phyloP scores from a whole-genome alignment of 2,329 filamentous ascomycete species.

The Beauveria rudraprayagi region DNA sequence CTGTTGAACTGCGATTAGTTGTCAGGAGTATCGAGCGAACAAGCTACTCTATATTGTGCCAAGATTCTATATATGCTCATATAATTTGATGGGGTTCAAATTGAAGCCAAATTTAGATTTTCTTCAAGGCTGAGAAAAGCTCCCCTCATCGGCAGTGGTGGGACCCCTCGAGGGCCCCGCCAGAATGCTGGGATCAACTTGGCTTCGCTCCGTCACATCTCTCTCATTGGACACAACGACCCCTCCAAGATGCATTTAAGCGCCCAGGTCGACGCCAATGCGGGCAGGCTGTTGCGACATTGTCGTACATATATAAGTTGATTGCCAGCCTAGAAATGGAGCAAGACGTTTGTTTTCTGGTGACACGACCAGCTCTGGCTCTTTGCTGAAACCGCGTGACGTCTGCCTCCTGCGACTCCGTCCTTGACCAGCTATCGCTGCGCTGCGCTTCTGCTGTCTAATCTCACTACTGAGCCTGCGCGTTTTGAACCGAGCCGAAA shows the following conservation, averaged over 20 bases:
- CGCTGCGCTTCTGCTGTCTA: neutral
- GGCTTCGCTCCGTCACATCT: neutral
- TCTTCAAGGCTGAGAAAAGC: neutral
- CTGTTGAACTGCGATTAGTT: too few species aligned
- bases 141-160: neutral
- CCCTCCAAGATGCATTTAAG: constrained; percentile 19
- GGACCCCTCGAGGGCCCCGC: neutral
- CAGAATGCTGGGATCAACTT: neutral
- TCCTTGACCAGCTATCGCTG: neutral
- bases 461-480: neutral
- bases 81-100: too few species aligned
- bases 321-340: constrained; percentile 16
- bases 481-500: neutral
- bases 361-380: neutral
- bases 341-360: neutral
- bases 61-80: too few species aligned
- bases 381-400: neutral
- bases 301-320: neutral
- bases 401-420: neutral
- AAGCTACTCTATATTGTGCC: too few species aligned
- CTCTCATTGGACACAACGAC: constrained; percentile 14
- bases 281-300: constrained; percentile 1
- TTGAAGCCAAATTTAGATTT: neutral
- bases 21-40: too few species aligned
- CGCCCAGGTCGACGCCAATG: constrained; percentile 21